These are phyloP conservation scores for Grigorovia yakushimaensis DNA, from an alignment of 805 yeast genomes.

Conservation along the genomic window DNA sequence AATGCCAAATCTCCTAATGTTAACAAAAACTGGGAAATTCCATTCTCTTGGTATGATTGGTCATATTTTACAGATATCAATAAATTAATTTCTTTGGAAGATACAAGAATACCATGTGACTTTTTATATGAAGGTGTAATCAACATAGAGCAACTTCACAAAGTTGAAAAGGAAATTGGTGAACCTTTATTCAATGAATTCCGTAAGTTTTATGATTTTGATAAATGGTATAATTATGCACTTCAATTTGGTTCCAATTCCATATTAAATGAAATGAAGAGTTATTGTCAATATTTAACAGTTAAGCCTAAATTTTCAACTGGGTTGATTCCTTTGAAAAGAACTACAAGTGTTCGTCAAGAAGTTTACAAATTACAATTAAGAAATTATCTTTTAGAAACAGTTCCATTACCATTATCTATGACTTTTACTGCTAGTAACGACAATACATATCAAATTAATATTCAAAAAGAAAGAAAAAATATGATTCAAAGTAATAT, in stretches of 20 bases:
- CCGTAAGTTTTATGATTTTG: conserved; percentile 13
- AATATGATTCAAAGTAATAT: conserved; percentile 20
- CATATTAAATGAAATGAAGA: neutral
- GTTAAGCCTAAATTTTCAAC: conserved; percentile 5
- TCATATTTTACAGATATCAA: conserved; percentile 36
- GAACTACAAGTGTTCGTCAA: conserved; percentile 17
- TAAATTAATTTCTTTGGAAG: conserved; percentile 23
- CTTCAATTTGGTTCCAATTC: conserved; percentile 1
- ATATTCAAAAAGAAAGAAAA: conserved; percentile 3
- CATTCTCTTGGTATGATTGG: conserved; percentile 56
- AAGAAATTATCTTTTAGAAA: conserved; percentile 14
- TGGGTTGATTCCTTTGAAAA: conserved; percentile 8
- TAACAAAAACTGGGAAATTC: conserved; percentile 18
- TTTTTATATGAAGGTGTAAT: conserved; percentile 18
- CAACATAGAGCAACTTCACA: conserved; percentile 7
- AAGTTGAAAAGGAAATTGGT: conserved; percentile 13
- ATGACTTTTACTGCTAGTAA: conserved; percentile 17
- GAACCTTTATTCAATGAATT: conserved; percentile 15
- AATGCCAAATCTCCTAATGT: neutral
- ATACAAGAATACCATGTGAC: conserved; percentile 11
- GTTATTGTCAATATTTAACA: conserved; percentile 1
- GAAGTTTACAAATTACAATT: conserved; percentile 28
- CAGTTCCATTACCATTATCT: conserved; percentile 16
- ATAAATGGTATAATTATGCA: conserved; percentile 8
- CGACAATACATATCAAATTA: conserved; percentile 13